These are phyloP conservation scores for Lanzia echinophila DNA, from an alignment of 2,329 filamentous ascomycete genomes.

Conservation along the genomic window DNA sequence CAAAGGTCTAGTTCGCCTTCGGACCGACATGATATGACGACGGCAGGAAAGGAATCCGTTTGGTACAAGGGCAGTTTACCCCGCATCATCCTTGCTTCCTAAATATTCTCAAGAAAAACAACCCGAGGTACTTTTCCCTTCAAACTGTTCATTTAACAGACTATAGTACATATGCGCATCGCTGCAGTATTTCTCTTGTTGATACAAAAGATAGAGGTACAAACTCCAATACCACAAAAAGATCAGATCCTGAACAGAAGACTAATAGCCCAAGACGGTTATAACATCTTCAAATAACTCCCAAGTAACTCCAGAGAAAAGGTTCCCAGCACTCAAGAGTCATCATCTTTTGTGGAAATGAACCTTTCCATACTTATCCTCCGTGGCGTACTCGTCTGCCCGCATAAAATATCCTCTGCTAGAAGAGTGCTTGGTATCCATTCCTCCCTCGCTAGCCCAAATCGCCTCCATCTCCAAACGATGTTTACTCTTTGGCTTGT, in stretches of 20 bases:
- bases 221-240: too few species aligned
- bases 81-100: too few species aligned
- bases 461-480: slow-evolving; percentile 44
- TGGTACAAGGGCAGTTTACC: too few species aligned
- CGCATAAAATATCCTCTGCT: neutral
- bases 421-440: neutral
- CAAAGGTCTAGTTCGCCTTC: too few species aligned
- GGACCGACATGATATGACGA: too few species aligned
- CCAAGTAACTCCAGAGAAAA: neutral
- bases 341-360: neutral
- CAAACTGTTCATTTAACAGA: neutral
- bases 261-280: too few species aligned
- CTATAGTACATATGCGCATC: neutral
- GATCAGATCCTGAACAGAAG: too few species aligned
- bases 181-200: too few species aligned
- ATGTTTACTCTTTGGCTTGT: slow-evolving; percentile 45
- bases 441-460: neutral
- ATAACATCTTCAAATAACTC: neutral
- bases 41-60: too few species aligned
- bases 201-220: too few species aligned
- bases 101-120: too few species aligned
- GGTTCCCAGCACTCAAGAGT: neutral
- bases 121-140: too few species aligned
- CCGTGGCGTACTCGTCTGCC: neutral
- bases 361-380: slow-evolving; percentile 14